A percentile compares a stretch with the other conserved stretches of the same genome.
Evolutionary conservation across 2,329 filamentous ascomycete species (phyloP).

Genomic region (Arthrobotrys entomopaga): DNA sequence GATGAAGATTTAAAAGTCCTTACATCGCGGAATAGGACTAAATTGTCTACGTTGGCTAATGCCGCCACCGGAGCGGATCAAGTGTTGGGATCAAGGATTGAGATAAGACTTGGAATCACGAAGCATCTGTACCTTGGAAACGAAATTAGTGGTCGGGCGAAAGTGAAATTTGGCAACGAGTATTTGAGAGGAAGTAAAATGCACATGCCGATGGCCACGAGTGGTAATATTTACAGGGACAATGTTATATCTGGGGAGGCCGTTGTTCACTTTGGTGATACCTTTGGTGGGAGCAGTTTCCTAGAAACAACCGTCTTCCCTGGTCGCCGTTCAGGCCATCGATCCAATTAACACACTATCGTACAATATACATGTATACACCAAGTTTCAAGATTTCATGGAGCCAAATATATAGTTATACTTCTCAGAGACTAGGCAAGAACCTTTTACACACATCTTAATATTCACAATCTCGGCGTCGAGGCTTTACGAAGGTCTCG

Average conservation of each 20-base stretch:
- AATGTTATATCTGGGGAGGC: constrained; percentile 6
- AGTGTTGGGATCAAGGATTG: constrained; percentile 7
- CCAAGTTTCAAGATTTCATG: too few species aligned
- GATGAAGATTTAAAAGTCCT: constrained; percentile 14
- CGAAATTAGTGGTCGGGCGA: constrained; percentile 13
- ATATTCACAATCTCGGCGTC: too few species aligned
- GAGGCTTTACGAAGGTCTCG: too few species aligned
- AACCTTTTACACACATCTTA: too few species aligned
- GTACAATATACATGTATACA: too few species aligned
- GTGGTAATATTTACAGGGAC: constrained; percentile 21
- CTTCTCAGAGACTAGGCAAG: too few species aligned
- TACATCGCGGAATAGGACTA: not conserved
- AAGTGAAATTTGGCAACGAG: constrained; percentile 26
- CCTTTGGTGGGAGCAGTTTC: constrained; percentile 16
- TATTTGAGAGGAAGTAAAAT: constrained; percentile 8
- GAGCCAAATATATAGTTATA: too few species aligned
- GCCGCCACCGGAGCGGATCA: constrained; percentile 1
- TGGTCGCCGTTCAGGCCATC: too few species aligned
- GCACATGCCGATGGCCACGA: not conserved
- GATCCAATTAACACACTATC: too few species aligned
- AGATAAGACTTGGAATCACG: constrained; percentile 1
- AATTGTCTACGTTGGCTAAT: not conserved
- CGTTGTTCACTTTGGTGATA: constrained; percentile 21
- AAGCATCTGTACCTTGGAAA: constrained; percentile 15
- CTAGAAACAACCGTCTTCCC: not conserved